Evolutionary conservation across 441 rosid genomes (phyloP).

Genomic region (Mallotus repandus): DNA sequence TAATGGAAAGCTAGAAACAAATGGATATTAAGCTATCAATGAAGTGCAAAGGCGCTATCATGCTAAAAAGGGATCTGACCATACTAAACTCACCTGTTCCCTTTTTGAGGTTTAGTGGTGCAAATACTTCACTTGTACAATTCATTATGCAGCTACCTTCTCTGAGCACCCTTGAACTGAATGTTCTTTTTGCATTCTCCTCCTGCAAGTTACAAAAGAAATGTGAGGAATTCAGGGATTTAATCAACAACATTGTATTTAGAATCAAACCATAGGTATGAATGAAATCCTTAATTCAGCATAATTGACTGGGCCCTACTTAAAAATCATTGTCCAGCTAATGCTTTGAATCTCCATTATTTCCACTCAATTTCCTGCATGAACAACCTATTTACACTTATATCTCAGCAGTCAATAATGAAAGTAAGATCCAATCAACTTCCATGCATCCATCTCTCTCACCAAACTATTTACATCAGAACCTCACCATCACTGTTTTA

Average conservation of each 20-base stretch:
- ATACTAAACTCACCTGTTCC: background rate
- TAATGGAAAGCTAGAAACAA: background rate
- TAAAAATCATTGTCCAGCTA: background rate
- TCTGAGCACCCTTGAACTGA: background rate
- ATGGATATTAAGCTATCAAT: background rate
- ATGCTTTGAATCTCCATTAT: slow-evolving; percentile 5
- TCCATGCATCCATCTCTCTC: background rate
- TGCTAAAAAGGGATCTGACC: background rate
- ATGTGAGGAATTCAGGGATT: background rate
- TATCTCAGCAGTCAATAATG: background rate
- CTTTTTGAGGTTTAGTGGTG: background rate
- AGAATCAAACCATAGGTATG: slow-evolving; percentile 6
- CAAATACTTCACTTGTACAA: slow-evolving; percentile 19
- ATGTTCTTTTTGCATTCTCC: slow-evolving; percentile 32
- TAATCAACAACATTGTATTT: background rate
- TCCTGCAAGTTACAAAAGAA: slow-evolving; percentile 30
- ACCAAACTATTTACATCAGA: slow-evolving; percentile 2
- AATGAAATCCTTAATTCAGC: background rate
- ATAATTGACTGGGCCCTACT: background rate
- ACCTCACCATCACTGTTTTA: no score
- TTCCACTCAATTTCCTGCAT: background rate
- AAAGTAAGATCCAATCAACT: background rate
- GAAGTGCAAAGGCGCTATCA: background rate
- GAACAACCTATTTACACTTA: background rate
- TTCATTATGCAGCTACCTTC: slow-evolving; percentile 24